phyloP scores from a whole-genome alignment of 1,139 yeast genomes.

The Ashbya aceris region DNA sequence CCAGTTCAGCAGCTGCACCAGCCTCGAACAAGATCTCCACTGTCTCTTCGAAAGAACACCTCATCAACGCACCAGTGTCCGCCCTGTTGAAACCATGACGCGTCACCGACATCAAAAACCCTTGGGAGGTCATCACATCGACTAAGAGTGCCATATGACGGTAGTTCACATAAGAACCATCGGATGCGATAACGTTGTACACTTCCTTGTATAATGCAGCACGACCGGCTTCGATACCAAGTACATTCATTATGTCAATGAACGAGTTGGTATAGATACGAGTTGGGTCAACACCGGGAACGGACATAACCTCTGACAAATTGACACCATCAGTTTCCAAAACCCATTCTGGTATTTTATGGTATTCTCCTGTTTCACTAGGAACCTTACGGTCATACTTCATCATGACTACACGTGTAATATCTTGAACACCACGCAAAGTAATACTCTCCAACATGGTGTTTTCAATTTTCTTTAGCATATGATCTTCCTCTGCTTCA shows the following conservation, averaged over 20 bases:
- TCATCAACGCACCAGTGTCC: constrained; percentile 97
- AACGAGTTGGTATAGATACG: constrained; percentile 93
- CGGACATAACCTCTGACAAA: constrained; percentile 88
- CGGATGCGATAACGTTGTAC: constrained; percentile 94
- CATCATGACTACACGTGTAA: constrained; percentile 75
- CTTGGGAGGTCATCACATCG: constrained; percentile 98
- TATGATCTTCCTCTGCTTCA: constrained; percentile 95
- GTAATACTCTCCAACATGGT: constrained; percentile 95
- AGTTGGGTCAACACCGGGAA: constrained; percentile 85
- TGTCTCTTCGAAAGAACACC: constrained; percentile 98
- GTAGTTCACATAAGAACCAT: constrained; percentile 98
- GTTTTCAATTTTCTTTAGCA: constrained; percentile 88
- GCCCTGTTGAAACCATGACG: constrained; percentile 99
- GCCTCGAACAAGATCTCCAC: constrained; percentile 97
- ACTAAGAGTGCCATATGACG: constrained; percentile 96
- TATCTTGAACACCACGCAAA: constrained; percentile 92
- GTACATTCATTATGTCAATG: constrained; percentile 86
- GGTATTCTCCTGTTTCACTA: constrained; percentile 77
- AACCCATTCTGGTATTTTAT: constrained; percentile 92
- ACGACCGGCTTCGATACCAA: constrained; percentile 98
- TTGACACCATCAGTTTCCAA: constrained; percentile 98
- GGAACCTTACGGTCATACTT: constrained; percentile 77
- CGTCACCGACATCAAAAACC: constrained; percentile 96
- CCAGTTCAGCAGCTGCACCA: constrained; percentile 95
- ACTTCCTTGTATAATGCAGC: constrained; percentile 89